Conservation (phyloP, 164 flowering plant species). For the Saururus chinensis region DNA sequence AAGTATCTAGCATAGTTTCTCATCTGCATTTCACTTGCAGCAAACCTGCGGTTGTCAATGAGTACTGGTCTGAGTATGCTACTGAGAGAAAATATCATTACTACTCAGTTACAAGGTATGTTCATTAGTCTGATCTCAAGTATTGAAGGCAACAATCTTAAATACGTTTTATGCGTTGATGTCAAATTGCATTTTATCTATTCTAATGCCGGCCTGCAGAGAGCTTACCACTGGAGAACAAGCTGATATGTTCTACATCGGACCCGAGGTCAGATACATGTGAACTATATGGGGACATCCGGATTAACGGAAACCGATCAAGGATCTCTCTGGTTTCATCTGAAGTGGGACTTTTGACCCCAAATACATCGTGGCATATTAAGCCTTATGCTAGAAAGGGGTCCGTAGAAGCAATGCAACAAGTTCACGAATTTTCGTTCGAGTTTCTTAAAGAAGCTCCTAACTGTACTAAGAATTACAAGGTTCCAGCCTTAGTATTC, state of each 20-base stretch:
- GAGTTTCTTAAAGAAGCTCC: conserved; percentile 23
- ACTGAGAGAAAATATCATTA: conserved; percentile 10
- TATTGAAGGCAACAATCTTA: not conserved
- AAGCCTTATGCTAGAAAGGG: conserved; percentile 61
- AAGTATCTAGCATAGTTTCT: no score
- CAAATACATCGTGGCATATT: conserved; percentile 35
- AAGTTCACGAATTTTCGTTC: conserved; percentile 22
- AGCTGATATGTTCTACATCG: conserved; percentile 21
- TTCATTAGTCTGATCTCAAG: not conserved
- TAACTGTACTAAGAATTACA: conserved; percentile 32
- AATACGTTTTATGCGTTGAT: no score
- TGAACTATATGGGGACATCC: conserved; percentile 38
- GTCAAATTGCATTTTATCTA: no score
- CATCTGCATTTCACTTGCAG: conserved; percentile 19
- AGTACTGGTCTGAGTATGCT: conserved; percentile 15
- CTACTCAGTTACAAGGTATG: conserved; percentile 6
- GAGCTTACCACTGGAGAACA: conserved; percentile 1
- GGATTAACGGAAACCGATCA: conserved; percentile 46
- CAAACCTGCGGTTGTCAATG: conserved; percentile 24
- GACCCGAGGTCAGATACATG: conserved; percentile 37
- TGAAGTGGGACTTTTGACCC: not conserved
- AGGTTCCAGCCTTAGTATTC: conserved; percentile 50
- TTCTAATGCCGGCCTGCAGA: not conserved
- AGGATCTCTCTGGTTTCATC: conserved; percentile 26
- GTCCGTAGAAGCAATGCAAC: conserved; percentile 30